Base-by-base conservation (phyloP, 164 flowering plant species). In the Magnolia changhungtana region DNA sequence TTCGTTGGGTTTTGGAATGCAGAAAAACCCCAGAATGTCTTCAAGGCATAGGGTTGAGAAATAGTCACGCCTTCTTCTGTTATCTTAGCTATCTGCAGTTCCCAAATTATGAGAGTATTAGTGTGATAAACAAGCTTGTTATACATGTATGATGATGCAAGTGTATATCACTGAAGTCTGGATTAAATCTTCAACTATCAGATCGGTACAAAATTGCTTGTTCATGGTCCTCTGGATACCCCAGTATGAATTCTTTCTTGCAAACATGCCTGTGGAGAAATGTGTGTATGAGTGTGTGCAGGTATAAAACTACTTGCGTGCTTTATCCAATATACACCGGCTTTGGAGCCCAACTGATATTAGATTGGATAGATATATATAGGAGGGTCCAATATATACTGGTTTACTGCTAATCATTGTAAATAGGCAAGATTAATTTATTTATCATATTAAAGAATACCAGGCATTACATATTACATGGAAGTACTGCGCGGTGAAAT, bases 21-120 rank as follows among this genome's bases (percentile, higher is more conserved):
- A 50, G 88, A 74, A 77, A 87, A 90, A 7, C 86, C 92, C 98
- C 98, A 95, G 82, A 75, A 83, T 45, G 97, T 91, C 87, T 90
- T 95, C 88, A 95, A 81, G 2, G 97, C 59, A 77, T 92, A 94
- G 0, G 97, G 93, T 64, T 79, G 88, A 8, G 87, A 89, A 58
- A 90, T 80, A 23, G 87, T 86, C 11, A 81, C 86, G 20, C 96
- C 98, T 74, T 89, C 96, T 78, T 89, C 96, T 0, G 97, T 92
- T 75, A 94, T 86, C 76, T 91, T 90, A 11, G 98, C 90, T 7
- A 94, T 89, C 98, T 94, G 91, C 79, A 86, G 70, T 68, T 24
- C 29, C 4, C 31, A 50, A 20, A 50, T 21, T 9, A 6, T 71
- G n/a, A 10, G n/a, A 10, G 29, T 50, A 20, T 71, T 52, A 50